A percentile compares a stretch with the other conserved stretches of the same genome.
These are phyloP conservation scores for Ophidiomyces ophidiicola DNA, from an alignment of 2,329 filamentous ascomycete species.

Conservation along the genomic window DNA sequence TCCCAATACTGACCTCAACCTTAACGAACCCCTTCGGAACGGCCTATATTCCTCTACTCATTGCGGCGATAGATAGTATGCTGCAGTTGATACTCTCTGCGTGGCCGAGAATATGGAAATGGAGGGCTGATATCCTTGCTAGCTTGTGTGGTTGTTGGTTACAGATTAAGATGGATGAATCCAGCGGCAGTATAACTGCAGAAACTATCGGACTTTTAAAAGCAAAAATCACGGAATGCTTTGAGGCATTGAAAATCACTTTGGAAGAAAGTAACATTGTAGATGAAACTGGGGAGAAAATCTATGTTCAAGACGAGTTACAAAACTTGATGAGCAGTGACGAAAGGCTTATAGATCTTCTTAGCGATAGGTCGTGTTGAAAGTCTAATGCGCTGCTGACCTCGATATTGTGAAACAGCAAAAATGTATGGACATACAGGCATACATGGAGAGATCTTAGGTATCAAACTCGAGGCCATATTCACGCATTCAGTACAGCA, in stretches of 20 bases:
- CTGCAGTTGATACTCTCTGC: constrained; percentile 48
- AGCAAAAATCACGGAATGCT: constrained; percentile 18
- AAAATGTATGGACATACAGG: neutral
- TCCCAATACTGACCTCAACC: constrained; percentile 54
- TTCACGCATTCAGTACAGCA: too few relatives aligned
- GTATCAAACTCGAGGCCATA: too few relatives aligned
- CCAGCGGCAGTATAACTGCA: constrained; percentile 12
- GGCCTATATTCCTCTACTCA: constrained; percentile 42
- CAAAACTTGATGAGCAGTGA: constrained; percentile 28
- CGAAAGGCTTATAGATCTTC: constrained; percentile 22
- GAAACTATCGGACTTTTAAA: constrained; percentile 20
- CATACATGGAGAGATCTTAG: neutral
- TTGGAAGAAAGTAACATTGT: constrained; percentile 9
- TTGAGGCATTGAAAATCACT: constrained; percentile 1
- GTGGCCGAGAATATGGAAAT: constrained; percentile 56
- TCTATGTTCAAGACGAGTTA: constrained; percentile 27
- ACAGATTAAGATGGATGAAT: constrained; percentile 36
- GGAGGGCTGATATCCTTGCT: constrained; percentile 53
- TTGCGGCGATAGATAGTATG: constrained; percentile 43
- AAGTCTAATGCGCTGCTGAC: too few relatives aligned
- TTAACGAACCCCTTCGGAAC: constrained; percentile 58
- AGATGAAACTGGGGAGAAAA: constrained; percentile 18
- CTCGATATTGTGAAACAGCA: neutral
- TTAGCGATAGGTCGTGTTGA: too few relatives aligned
- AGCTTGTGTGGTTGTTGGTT: constrained; percentile 53